Base-by-base conservation (phyloP, 2,329 filamentous ascomycete species). In the Ploettnerulaceae sp. region DNA sequence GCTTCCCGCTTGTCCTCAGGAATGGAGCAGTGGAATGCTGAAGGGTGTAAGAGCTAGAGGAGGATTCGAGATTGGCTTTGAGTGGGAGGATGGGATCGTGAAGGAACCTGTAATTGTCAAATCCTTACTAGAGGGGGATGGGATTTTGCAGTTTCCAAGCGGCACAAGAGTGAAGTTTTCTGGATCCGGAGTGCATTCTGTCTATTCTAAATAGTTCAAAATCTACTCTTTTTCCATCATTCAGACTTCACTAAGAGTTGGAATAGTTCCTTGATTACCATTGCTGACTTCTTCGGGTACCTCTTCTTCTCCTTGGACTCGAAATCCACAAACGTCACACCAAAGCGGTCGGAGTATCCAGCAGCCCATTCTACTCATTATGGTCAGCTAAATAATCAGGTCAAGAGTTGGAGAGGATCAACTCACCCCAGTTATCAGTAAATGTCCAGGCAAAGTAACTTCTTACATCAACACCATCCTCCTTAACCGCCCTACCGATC, bases 391-490 rank as follows among this genome's bases (percentile, higher is more conserved):
- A 15, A 14, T 9, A 8, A 7, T n/a, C n/a, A n/a, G n/a, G n/a
- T n/a, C n/a, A n/a, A n/a, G n/a, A n/a, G n/a, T 3, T 15, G 29
- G 25, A 25, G 17, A 12, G 11, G 5, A 14, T 21, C 4, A 25
- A 37, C 47, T 45, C 31, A 48, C 50, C 51, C 51, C 46, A 59
- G 33, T 61, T 61, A 41, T 94, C 88, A 74, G 93, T 77, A 48
- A 93, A 75, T 61, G 82, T 88, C 87, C 88, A 94, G 15, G 84
- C 88, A 71, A 91, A 81, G 68, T 93, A 94, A 8, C 81, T 86
- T 57, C 77, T 74, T 46, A 91, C 83, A 59, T 91, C 77, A 40
- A 90, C 86, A 15, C 83, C 81, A 61, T 93, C 87, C 57, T 83
- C 70, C 42, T 74, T 71, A 37, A 77, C 76, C 6, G 88, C 86